phyloP scores from a whole-genome alignment of 2,329 filamentous ascomycete species.

The Paraconiothyrium sp. region DNA sequence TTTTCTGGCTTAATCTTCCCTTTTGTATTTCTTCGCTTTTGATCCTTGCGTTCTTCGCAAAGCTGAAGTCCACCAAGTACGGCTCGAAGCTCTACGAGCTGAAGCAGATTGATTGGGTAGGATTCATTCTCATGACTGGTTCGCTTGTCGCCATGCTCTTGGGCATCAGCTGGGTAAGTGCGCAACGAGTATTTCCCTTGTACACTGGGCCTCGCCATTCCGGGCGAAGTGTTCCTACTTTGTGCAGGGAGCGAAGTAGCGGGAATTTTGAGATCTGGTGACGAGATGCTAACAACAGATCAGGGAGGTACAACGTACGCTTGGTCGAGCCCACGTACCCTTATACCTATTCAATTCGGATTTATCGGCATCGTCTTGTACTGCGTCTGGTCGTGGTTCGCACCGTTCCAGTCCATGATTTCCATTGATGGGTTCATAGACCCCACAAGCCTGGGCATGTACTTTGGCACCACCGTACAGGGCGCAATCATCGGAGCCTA shows the following conservation, averaged over 20 bases:
- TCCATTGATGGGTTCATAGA: constrained; percentile 40
- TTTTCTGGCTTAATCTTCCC: constrained; percentile 53
- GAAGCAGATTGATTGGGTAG: constrained; percentile 67
- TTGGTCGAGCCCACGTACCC: constrained; percentile 31
- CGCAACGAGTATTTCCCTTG: background rate
- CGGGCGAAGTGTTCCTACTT: constrained; percentile 6
- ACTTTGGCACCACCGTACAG: constrained; percentile 41
- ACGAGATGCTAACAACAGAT: constrained; percentile 15
- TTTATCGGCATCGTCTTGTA: constrained; percentile 29
- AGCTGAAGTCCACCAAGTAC: constrained; percentile 33
- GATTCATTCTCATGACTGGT: constrained; percentile 66
- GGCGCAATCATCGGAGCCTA: constrained; percentile 34
- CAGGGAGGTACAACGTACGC: constrained; percentile 34
- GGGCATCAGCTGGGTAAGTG: constrained; percentile 61
- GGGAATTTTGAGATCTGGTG: constrained; percentile 9
- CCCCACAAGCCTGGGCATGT: constrained; percentile 38
- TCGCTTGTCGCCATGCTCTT: constrained; percentile 65
- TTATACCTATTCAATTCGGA: constrained; percentile 31
- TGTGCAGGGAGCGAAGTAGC: background rate
- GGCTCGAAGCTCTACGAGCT: constrained; percentile 56
- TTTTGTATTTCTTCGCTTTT: constrained; percentile 44
- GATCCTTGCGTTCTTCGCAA: constrained; percentile 57
- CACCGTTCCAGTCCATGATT: constrained; percentile 35
- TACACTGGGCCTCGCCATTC: background rate
- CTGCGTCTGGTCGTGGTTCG: constrained; percentile 32